These are phyloP conservation scores for Fraxinus excelsior DNA, from an alignment of 257 asterid species.

Conservation along the genomic window DNA sequence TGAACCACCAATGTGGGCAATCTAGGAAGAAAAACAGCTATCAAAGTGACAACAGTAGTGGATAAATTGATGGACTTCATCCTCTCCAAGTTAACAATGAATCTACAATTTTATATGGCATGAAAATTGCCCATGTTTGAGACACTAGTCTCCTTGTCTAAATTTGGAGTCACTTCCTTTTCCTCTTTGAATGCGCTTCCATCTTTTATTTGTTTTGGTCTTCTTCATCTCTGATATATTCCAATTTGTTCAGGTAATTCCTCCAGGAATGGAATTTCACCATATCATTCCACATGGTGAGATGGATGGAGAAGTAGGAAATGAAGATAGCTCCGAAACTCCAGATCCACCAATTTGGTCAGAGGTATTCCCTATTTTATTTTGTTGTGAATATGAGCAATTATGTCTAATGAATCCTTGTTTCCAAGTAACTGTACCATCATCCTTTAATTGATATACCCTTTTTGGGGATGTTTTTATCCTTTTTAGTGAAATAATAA, in stretches of 20 bases:
- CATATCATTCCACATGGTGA: conserved; percentile 62
- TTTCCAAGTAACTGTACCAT: not conserved
- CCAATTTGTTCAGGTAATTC: conserved; percentile 58
- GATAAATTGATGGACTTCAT: not conserved
- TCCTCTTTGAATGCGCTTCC: not conserved
- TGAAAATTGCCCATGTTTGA: not conserved
- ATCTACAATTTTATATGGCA: not conserved
- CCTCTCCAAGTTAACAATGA: not conserved
- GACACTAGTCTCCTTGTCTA: not conserved
- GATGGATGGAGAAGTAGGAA: conserved; percentile 51
- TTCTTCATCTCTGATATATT: conserved; percentile 15
- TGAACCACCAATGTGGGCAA: not conserved
- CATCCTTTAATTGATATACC: not conserved
- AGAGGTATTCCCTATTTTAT: conserved; percentile 51
- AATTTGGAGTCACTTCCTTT: not conserved
- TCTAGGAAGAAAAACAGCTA: not conserved
- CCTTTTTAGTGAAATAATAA: not conserved
- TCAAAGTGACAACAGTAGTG: not conserved
- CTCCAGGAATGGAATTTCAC: conserved; percentile 91
- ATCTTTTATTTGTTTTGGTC: not conserved
- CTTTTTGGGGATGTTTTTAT: conserved; percentile 7
- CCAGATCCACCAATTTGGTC: conserved; percentile 77
- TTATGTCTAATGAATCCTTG: conserved; percentile 5
- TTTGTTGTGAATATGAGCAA: conserved; percentile 9
- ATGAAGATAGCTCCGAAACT: conserved; percentile 39